These are phyloP conservation scores for Gonapodya prolifera DNA, from an alignment of 192 early-diverging fungal species.

Conservation along the genomic window DNA sequence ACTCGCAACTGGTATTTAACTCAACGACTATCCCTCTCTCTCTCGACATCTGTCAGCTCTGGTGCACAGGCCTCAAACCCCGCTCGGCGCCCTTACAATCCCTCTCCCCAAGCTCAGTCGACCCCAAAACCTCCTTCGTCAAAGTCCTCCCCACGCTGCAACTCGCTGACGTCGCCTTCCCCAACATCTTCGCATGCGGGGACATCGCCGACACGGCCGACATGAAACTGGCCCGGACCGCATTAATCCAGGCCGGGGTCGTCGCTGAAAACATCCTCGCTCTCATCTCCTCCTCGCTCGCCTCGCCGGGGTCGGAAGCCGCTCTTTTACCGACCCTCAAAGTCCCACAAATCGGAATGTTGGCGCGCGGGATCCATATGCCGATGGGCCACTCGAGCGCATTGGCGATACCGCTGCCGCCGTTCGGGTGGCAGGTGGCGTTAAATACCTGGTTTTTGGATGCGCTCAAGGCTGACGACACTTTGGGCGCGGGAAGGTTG, in stretches of 20 bases:
- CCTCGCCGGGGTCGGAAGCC: background rate
- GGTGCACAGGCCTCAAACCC: slow-evolving; percentile 59
- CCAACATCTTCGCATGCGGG: slow-evolving; percentile 62
- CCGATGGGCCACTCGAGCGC: background rate
- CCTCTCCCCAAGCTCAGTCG: slow-evolving; percentile 35
- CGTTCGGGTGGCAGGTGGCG: background rate
- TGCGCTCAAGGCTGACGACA: background rate
- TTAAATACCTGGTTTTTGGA: background rate
- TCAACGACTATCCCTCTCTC: slow-evolving; percentile 20
- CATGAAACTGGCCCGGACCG: slow-evolving; percentile 15
- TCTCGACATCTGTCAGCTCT: slow-evolving; percentile 41
- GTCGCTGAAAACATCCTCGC: background rate
- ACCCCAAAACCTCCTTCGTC: slow-evolving; percentile 42
- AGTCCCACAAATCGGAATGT: background rate
- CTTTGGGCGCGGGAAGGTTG: background rate
- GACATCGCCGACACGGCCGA: slow-evolving; percentile 44
- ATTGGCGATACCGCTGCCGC: background rate
- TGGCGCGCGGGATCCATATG: background rate
- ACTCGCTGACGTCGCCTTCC: slow-evolving; percentile 31
- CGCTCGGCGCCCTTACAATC: slow-evolving; percentile 47
- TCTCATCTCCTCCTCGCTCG: background rate
- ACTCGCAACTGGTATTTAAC: slow-evolving; percentile 26
- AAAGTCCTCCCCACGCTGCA: slow-evolving; percentile 59
- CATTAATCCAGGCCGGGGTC: background rate
- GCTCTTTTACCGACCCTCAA: background rate